Evolutionary conservation across 257 asterid species (phyloP).

Genomic region (Solanum boliviense): DNA sequence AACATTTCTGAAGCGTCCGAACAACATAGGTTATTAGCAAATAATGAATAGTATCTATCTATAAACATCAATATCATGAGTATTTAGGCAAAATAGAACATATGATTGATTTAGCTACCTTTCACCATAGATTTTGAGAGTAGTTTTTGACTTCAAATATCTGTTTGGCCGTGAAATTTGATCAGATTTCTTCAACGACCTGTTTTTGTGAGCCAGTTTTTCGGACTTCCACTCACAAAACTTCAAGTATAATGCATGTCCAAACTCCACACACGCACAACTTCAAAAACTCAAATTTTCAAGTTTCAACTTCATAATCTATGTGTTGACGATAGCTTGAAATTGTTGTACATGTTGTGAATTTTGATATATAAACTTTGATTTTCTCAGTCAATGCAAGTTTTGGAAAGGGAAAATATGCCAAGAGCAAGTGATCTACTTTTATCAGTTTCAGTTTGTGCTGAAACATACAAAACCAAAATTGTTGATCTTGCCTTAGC

Average conservation of each 20-base stretch:
- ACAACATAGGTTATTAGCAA: background rate
- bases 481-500: slow-evolving; percentile 24
- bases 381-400: background rate
- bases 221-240: background rate
- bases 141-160: background rate
- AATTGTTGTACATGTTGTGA: background rate
- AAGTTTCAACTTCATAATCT: background rate
- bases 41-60: background rate
- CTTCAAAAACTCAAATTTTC: background rate
- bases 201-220: background rate
- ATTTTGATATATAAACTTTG: background rate
- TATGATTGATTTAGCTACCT: background rate
- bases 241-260: background rate
- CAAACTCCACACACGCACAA: background rate
- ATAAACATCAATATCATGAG: background rate
- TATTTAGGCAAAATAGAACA: background rate
- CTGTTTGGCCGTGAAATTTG: background rate
- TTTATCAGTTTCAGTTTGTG: slow-evolving; percentile 30
- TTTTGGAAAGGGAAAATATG: background rate
- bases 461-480: slow-evolving; percentile 18
- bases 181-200: background rate
- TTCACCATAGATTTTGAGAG: background rate
- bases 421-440: slow-evolving; percentile 40
- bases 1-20: background rate
- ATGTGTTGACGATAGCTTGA: background rate